A percentile compares a stretch with the other conserved stretches of the same genome.
Evolutionary conservation across 2,329 filamentous ascomycete genomes (phyloP).

Genomic region (Parasarocladium wereldwijsianum): DNA sequence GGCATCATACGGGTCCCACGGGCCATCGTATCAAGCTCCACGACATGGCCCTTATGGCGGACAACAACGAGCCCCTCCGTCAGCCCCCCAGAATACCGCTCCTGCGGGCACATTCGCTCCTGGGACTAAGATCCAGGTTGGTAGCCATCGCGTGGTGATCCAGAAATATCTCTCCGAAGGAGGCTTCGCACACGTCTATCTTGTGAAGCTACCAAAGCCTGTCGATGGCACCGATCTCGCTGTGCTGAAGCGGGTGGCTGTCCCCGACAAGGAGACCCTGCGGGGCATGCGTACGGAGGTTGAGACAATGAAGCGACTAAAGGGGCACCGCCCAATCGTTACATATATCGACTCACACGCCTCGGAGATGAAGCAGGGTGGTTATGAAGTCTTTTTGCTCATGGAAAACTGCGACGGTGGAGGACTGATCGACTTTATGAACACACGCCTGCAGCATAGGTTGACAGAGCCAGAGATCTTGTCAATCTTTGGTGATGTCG

Average conservation of each 20-base stretch:
- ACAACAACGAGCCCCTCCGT: conserved; percentile 24
- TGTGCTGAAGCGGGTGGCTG: conserved; percentile 87
- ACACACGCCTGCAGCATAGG: conserved; percentile 88
- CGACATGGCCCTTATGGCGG: conserved; percentile 19
- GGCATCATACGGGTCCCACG: too few species aligned
- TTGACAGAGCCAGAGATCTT: conserved; percentile 95
- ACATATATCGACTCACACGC: conserved; percentile 98
- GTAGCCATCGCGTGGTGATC: conserved; percentile 81
- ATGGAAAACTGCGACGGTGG: conserved; percentile 97
- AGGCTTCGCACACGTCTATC: conserved; percentile 95
- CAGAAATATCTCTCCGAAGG: conserved; percentile 97
- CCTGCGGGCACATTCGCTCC: conserved; percentile 81
- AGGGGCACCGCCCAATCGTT: conserved; percentile 90
- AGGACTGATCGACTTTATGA: conserved; percentile 98
- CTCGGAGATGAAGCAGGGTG: conserved; percentile 79
- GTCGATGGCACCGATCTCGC: conserved; percentile 67
- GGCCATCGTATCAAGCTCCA: too few species aligned
- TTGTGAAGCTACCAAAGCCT: conserved; percentile 70
- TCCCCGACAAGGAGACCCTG: conserved; percentile 88
- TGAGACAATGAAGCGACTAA: conserved; percentile 98
- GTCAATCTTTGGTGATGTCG: conserved; percentile 90
- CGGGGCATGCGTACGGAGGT: conserved; percentile 96
- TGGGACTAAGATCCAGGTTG: conserved; percentile 93
- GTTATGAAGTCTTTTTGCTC: conserved; percentile 93
- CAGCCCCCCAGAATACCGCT: conserved; percentile 24